Conservation (phyloP, 768 basidiomycete species). For the Boletus vermiculosoides region DNA sequence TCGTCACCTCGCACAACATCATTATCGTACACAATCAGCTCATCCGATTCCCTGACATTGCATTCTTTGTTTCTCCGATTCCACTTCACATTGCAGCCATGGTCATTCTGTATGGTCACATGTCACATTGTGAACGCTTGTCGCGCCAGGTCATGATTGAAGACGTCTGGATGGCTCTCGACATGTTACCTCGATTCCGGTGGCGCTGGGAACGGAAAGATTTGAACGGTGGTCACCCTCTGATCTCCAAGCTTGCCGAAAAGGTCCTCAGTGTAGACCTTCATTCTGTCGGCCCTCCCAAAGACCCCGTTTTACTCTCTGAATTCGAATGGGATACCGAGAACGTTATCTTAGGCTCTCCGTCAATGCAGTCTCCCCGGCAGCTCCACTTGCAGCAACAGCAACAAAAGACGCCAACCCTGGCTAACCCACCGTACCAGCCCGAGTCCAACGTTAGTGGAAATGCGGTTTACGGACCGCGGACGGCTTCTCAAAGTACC, state of each 20-base stretch:
- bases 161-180: conserved; percentile 83
- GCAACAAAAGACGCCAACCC: conserved; percentile 38
- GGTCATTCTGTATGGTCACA: conserved; percentile 87
- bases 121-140: conserved; percentile 71
- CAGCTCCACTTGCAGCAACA: conserved; percentile 31
- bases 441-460: conserved; percentile 28
- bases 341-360: conserved; percentile 27
- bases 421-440: conserved; percentile 34
- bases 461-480: conserved; percentile 30
- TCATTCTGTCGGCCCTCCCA: conserved; percentile 45
- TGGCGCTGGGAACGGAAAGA: conserved; percentile 93
- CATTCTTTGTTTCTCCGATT: conserved; percentile 86
- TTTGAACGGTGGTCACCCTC: conserved; percentile 74
- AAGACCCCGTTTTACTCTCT: conserved; percentile 42
- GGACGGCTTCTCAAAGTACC: conserved; percentile 26
- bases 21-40: conserved; percentile 83
- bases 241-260: conserved; percentile 79
- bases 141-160: conserved; percentile 66
- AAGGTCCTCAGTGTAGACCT: conserved; percentile 74
- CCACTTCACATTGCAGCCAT: conserved; percentile 88
- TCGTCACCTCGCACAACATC: conserved; percentile 84
- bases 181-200: conserved; percentile 85
- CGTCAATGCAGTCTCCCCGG: conserved; percentile 25
- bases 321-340: conserved; percentile 49
- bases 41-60: conserved; percentile 81